A percentile compares a stretch with the other conserved stretches of the same genome.
Conservation (phyloP, 306 rosid genomes). For the Rosa persica region DNA sequence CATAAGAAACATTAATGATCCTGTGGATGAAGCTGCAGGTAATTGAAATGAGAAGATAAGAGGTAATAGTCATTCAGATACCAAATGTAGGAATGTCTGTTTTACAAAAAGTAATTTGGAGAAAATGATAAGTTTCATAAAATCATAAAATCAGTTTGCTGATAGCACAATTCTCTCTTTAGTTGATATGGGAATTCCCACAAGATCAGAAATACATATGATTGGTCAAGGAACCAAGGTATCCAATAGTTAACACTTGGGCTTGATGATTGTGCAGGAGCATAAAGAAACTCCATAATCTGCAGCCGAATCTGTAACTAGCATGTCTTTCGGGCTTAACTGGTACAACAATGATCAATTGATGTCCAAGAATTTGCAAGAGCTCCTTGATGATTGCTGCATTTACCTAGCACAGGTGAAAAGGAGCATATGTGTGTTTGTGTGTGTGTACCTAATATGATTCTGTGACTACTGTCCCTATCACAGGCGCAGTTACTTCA, state of each 20-base stretch:
- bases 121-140: not conserved
- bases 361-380: slow-evolving; percentile 30
- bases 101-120: not conserved
- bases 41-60: slow-evolving; percentile 8
- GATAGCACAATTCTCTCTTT: slow-evolving; percentile 30
- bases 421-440: slow-evolving; percentile 5
- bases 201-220: not conserved
- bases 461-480: not conserved
- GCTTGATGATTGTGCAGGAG: slow-evolving; percentile 12
- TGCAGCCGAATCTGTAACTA: not conserved
- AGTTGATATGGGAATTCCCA: slow-evolving; percentile 11
- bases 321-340: not conserved
- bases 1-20: slow-evolving; percentile 35
- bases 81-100: not conserved
- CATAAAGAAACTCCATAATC: not conserved
- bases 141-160: not conserved
- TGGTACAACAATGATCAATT: not conserved
- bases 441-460: not conserved
- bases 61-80: slow-evolving; percentile 7
- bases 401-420: slow-evolving; percentile 11
- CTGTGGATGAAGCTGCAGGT: slow-evolving; percentile 28
- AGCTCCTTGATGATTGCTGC: not conserved
- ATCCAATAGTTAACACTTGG: not conserved
- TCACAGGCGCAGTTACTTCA: not conserved
- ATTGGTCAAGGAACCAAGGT: too few relatives aligned